Base-by-base conservation (phyloP, 2,329 filamentous ascomycete species). In the Cladosporium sp. region DNA sequence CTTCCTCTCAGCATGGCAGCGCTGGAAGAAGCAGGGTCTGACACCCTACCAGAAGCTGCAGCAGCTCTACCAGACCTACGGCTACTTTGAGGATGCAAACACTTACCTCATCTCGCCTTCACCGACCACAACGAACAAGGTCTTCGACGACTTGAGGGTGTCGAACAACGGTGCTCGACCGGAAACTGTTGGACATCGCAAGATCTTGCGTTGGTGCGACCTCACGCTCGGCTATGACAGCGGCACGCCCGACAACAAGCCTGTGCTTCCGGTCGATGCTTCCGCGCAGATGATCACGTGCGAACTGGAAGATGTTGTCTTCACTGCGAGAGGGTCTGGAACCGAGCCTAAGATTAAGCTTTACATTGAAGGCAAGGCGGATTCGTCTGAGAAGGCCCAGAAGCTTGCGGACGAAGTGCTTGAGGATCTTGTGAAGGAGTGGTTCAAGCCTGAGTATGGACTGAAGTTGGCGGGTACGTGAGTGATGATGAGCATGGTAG, bases 311-410 rank as follows among this genome's bases (percentile, higher is more conserved):
- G 81, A 82, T 23, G 80, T 87, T 14, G 81, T 84, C 28, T 88
- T 88, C 70, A 89, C 86, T 2, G 80, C 88, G 26, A 77, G 87
- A 69, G 86, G 83, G 1, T 88, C 86, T 2, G 87, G 87, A 1
- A 89, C 87, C 1, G 87, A 89, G 74, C 87, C 87, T 0, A 89
- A 89, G 79, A 87, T 89, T 68, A 89, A 89, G 74, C 70, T 85
- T 55, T 85, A 85, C 69, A 82, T 85, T 61, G 83, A 85, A 68
- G 82, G 79, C 52, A 79, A 76, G 61, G 81, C 77, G 2, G 73
- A 72, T 52, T 80, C 75, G 12, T 76, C 77, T 16, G 77, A 77
- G 23, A 75, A 76, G 60, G 83, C 83, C 14, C 81, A 80, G 67
- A 67, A 64, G 16, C 76, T 77, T 11, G 83, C 83, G 5, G 72